A percentile compares a stretch with the other conserved stretches of the same genome.
Conservation (phyloP, 2,329 filamentous ascomycete species). For the Trichoderma polysporum region DNA sequence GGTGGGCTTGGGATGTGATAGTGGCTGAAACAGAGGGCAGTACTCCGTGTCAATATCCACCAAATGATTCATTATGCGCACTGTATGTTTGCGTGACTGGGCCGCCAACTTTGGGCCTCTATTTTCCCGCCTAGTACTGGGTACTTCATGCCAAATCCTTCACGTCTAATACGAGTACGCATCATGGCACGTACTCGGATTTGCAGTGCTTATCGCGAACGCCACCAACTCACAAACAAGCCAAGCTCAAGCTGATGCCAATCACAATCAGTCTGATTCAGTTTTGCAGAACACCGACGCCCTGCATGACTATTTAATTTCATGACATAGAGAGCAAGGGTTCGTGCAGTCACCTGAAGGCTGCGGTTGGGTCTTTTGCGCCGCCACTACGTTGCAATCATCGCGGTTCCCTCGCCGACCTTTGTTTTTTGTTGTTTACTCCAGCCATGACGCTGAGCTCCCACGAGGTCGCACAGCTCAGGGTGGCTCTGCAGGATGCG, state of each 20-base stretch:
- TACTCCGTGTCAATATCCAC: neutral
- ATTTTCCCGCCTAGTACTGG: neutral
- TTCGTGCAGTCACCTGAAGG: neutral
- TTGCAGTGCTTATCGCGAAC: constrained; percentile 6
- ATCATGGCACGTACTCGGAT: constrained; percentile 4
- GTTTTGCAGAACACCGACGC: neutral
- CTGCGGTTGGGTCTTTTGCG: neutral
- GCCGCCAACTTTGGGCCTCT: neutral
- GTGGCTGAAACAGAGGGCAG: neutral
- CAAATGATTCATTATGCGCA: neutral
- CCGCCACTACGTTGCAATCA: neutral
- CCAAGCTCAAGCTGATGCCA: neutral
- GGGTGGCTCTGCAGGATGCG: constrained; percentile 76
- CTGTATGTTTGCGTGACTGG: neutral
- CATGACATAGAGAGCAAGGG: constrained; percentile 6
- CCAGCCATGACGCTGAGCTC: constrained; percentile 53
- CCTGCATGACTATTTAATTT: neutral
- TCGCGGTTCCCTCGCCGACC: neutral
- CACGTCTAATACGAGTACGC: constrained; percentile 12
- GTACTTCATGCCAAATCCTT: neutral
- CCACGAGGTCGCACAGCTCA: constrained; percentile 62
- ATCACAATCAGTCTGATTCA: neutral
- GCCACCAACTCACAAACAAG: neutral
- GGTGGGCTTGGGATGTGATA: neutral
- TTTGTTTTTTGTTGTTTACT: constrained; percentile 15